These are phyloP conservation scores for Lachnum nothofagi DNA, from an alignment of 2,329 filamentous ascomycete species.

Conservation along the genomic window DNA sequence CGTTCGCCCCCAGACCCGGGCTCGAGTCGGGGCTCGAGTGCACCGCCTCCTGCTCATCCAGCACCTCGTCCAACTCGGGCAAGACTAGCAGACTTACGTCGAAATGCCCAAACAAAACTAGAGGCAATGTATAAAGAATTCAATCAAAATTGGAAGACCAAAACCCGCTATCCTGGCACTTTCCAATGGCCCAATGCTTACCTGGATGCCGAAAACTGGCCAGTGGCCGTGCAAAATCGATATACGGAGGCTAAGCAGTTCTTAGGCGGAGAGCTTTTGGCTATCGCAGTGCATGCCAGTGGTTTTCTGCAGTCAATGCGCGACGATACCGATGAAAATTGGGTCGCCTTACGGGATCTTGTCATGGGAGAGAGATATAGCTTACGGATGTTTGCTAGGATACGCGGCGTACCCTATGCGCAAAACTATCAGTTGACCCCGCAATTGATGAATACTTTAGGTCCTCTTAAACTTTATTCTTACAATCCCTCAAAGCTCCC, in stretches of 20 bases:
- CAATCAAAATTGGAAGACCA: neutral
- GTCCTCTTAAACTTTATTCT: neutral
- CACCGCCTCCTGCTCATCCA: neutral
- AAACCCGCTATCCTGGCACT: neutral
- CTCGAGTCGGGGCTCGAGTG: too few relatives aligned
- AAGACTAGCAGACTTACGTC: neutral
- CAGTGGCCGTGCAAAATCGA: neutral
- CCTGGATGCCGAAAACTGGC: neutral
- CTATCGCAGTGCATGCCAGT: neutral
- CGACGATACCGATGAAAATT: neutral
- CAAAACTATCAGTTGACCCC: neutral
- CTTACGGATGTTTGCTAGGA: neutral
- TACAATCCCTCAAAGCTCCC: neutral
- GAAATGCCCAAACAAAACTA: neutral
- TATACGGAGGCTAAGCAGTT: neutral
- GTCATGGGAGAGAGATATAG: neutral
- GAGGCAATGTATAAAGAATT: neutral
- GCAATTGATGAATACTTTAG: neutral
- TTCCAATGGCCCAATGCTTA: neutral
- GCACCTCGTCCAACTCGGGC: neutral
- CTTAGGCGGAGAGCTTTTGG: neutral
- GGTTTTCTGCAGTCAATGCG: neutral
- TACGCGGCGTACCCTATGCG: neutral
- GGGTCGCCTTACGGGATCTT: neutral
- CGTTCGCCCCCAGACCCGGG: too few relatives aligned